These are phyloP conservation scores for Kodamaea plutei DNA, from an alignment of 1,139 yeast species.

Conservation along the genomic window DNA sequence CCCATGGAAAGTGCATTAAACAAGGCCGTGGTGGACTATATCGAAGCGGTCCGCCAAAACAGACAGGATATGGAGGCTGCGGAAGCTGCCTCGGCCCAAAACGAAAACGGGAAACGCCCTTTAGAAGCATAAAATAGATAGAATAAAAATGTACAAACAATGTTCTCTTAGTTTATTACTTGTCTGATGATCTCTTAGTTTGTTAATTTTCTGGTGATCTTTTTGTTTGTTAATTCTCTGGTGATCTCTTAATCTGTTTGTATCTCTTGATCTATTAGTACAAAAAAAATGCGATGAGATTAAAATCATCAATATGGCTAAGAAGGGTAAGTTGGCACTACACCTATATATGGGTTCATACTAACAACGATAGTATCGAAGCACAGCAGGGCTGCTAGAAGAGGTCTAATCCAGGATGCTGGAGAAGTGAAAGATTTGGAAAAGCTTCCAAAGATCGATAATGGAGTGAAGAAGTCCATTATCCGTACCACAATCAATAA, in stretches of 20 bases:
- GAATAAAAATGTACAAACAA: neutral
- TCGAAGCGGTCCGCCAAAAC: constrained; percentile 23
- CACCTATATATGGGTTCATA: no score
- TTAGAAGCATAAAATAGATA: constrained; percentile 9
- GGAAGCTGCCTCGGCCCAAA: constrained; percentile 12
- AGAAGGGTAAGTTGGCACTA: constrained; percentile 33
- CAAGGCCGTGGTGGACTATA: constrained; percentile 31
- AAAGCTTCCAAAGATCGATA: constrained; percentile 53
- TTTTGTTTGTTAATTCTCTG: neutral
- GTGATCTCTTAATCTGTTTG: neutral
- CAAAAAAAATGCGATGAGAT: constrained; percentile 8
- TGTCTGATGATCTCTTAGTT: no score
- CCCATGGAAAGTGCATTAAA: constrained; percentile 29
- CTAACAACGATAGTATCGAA: constrained; percentile 49
- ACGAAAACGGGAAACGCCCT: constrained; percentile 28
- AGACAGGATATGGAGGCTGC: constrained; percentile 6
- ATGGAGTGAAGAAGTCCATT: constrained; percentile 58
- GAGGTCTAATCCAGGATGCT: constrained; percentile 44
- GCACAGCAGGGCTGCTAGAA: constrained; percentile 74
- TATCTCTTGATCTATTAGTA: neutral
- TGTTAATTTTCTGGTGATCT: neutral
- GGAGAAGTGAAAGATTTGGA: constrained; percentile 48
- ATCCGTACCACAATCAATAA: constrained; percentile 68
- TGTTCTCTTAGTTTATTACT: neutral
- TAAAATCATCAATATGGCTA: constrained; percentile 20